These are phyloP conservation scores for Leishmania turanica DNA, from an alignment of 208 protist species.

Conservation along the genomic window DNA sequence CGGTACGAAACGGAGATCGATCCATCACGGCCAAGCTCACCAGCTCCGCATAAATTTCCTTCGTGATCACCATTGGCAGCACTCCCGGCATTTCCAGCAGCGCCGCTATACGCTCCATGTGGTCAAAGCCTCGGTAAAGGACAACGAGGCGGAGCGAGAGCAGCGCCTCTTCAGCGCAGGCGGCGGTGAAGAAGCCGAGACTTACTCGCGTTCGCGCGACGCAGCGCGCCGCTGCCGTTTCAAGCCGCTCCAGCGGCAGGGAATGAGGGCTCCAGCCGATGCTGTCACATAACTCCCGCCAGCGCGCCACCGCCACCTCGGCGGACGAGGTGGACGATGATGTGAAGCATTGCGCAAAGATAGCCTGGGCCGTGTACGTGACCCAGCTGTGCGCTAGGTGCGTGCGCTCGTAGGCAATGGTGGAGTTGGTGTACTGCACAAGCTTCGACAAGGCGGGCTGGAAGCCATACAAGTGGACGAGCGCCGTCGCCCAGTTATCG, in stretches of 20 bases:
- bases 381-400: constrained; percentile 35
- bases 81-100: constrained; percentile 32
- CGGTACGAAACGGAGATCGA: constrained; percentile 34
- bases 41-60: constrained; percentile 61
- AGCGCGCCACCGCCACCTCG: constrained; percentile 30
- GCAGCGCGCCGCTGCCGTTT: constrained; percentile 30
- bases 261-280: constrained; percentile 65
- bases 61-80: constrained; percentile 33
- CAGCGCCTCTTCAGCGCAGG: constrained; percentile 48
- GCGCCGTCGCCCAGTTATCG: constrained; percentile 40
- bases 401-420: constrained; percentile 21
- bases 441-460: constrained; percentile 26
- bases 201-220: constrained; percentile 31
- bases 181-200: constrained; percentile 15
- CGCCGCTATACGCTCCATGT: constrained; percentile 52
- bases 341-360: constrained; percentile 48
- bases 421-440: constrained; percentile 28
- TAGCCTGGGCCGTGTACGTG: constrained; percentile 45
- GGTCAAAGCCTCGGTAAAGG: constrained; percentile 56
- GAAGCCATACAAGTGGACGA: constrained; percentile 51
- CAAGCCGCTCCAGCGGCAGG: constrained; percentile 43
- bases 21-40: constrained; percentile 78
- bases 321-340: constrained; percentile 9
- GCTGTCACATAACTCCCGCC: constrained; percentile 47
- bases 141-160: constrained; percentile 60